Evolutionary conservation across 306 rosid genomes (phyloP).

Genomic region (Sphenostylis stenocarpa): DNA sequence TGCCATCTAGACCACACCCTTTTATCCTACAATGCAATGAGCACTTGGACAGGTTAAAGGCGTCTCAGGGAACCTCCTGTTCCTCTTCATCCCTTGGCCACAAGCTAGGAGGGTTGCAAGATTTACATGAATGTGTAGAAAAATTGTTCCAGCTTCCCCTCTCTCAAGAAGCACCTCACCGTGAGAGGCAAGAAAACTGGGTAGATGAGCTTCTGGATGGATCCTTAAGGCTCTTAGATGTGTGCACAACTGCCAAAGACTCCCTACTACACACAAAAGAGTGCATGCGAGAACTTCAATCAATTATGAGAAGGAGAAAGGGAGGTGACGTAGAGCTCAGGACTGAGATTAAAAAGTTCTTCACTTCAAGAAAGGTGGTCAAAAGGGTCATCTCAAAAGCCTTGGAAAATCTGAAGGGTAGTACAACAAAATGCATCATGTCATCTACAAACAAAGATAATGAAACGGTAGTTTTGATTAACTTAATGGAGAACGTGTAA

Average conservation of each 20-base stretch:
- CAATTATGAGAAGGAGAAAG: constrained; percentile 32
- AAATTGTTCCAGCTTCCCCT: constrained; percentile 11
- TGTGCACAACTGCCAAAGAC: constrained; percentile 25
- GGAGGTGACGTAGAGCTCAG: constrained; percentile 19
- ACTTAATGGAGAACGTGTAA: constrained; percentile 23
- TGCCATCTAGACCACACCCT: constrained; percentile 39
- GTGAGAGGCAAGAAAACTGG: constrained; percentile 13
- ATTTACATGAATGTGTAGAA: constrained; percentile 34
- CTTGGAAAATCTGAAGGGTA: constrained; percentile 26
- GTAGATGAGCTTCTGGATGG: constrained; percentile 27
- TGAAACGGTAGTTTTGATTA: constrained; percentile 5
- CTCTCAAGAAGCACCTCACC: constrained; percentile 21
- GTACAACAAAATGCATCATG: constrained; percentile 2
- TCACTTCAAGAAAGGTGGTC: constrained; percentile 30
- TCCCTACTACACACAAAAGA: constrained; percentile 23
- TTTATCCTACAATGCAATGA: constrained; percentile 32
- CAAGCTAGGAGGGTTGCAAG: constrained; percentile 23
- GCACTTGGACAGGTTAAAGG: constrained; percentile 11
- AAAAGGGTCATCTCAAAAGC: constrained; percentile 28
- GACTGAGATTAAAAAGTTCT: constrained; percentile 27
- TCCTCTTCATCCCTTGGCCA: constrained; percentile 28
- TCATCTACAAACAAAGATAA: neutral
- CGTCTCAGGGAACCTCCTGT: constrained; percentile 27
- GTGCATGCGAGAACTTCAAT: too few relatives aligned
- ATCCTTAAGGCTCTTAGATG: constrained; percentile 34